Conservation (phyloP, 2,329 filamentous ascomycete genomes). For the Talaromyces sp. region DNA sequence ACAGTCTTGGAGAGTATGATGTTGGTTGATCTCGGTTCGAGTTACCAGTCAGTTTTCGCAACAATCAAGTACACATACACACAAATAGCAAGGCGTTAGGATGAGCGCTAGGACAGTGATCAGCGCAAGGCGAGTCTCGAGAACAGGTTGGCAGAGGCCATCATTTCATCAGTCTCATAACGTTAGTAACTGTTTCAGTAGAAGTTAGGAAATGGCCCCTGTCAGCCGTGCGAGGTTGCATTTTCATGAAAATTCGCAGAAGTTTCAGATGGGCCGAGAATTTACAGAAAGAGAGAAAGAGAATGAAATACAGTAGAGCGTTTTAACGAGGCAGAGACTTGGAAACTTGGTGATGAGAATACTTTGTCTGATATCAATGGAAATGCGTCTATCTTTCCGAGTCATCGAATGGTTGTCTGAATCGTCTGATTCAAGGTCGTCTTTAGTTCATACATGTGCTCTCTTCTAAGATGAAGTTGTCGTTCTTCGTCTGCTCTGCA, state of each 20-base stretch:
- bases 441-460: background rate
- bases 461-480: background rate
- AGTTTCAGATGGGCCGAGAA: background rate
- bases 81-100: background rate
- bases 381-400: background rate
- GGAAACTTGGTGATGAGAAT: background rate
- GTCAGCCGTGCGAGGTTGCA: background rate
- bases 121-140: background rate
- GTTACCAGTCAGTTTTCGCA: background rate
- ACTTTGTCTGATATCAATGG: background rate
- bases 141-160: background rate
- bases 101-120: background rate
- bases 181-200: background rate
- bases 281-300: background rate
- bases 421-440: background rate
- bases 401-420: background rate
- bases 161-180: background rate
- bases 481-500: background rate
- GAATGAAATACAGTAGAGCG: background rate
- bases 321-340: background rate
- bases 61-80: background rate
- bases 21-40: background rate
- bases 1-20: background rate
- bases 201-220: background rate
- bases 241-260: background rate